phyloP scores from a whole-genome alignment of 345 rosid species.

The Toxicodendron radicans region DNA sequence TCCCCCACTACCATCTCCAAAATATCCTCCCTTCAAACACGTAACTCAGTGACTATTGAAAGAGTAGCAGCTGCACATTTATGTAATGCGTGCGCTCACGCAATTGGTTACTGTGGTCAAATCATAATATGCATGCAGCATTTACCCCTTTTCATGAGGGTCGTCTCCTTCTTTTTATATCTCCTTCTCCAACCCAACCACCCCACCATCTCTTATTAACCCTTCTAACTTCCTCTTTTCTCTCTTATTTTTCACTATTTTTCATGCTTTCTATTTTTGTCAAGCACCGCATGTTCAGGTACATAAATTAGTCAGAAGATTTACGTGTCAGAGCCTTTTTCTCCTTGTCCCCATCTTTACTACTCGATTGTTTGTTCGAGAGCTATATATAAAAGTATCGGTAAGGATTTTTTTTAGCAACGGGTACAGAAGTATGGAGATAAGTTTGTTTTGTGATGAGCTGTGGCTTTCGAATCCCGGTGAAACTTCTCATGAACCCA shows the following conservation, averaged over 20 bases:
- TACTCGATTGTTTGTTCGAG: no score
- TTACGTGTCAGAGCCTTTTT: conserved; percentile 25
- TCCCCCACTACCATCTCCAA: no score
- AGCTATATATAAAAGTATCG: neutral
- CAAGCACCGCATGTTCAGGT: neutral
- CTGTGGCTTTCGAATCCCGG: conserved; percentile 40
- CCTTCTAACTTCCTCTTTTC: neutral
- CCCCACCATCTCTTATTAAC: conserved; percentile 24
- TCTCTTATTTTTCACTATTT: neutral
- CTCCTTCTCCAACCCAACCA: conserved; percentile 17
- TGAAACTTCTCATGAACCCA: conserved; percentile 8
- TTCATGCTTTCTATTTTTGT: neutral
- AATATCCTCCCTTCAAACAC: no score
- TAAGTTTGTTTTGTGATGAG: conserved; percentile 52
- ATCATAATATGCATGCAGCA: conserved; percentile 35
- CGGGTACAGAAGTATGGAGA: conserved; percentile 23
- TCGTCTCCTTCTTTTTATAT: conserved; percentile 43
- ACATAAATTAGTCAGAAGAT: neutral
- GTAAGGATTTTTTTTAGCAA: neutral
- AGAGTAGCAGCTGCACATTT: conserved; percentile 9
- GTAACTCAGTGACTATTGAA: neutral
- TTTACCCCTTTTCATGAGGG: conserved; percentile 78
- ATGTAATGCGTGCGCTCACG: conserved; percentile 59
- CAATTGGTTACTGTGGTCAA: conserved; percentile 44
- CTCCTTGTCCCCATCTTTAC: no score